A percentile compares a stretch with the other conserved stretches of the same genome.
These are phyloP conservation scores for Galeopsis tetrahit DNA, from an alignment of 257 asterid species.

Conservation along the genomic window DNA sequence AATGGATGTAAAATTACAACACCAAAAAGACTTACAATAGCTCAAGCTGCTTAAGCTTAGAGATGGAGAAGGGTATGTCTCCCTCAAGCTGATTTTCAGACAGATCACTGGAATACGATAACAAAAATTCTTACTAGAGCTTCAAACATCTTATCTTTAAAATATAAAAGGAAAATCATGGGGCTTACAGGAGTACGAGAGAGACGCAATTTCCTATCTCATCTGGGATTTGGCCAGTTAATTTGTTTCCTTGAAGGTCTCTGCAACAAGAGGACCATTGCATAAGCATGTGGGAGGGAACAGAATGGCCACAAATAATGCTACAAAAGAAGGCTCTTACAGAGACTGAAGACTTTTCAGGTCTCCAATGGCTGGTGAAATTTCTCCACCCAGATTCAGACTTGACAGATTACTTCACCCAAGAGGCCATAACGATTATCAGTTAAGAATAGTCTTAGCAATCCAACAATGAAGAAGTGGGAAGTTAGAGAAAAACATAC, in stretches of 20 bases:
- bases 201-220: constrained; percentile 86
- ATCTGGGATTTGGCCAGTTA: constrained; percentile 93
- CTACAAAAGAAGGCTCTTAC: constrained; percentile 51
- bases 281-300: neutral
- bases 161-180: neutral
- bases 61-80: constrained; percentile 86
- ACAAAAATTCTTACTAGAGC: neutral
- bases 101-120: constrained; percentile 62
- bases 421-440: neutral
- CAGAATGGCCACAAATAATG: neutral
- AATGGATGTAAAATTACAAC: neutral
- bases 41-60: constrained; percentile 95
- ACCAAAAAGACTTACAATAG: constrained; percentile 59
- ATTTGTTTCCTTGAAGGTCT: constrained; percentile 87
- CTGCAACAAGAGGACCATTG: constrained; percentile 41
- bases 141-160: neutral
- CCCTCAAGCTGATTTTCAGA: constrained; percentile 84
- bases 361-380: constrained; percentile 87
- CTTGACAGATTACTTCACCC: constrained; percentile 77
- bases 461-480: neutral
- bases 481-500: constrained; percentile 47
- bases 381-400: constrained; percentile 90
- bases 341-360: constrained; percentile 65
- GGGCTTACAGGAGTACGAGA: constrained; percentile 58
- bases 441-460: neutral